Base-by-base conservation (phyloP, 306 rosid genomes). In the Vigna hirtella region DNA sequence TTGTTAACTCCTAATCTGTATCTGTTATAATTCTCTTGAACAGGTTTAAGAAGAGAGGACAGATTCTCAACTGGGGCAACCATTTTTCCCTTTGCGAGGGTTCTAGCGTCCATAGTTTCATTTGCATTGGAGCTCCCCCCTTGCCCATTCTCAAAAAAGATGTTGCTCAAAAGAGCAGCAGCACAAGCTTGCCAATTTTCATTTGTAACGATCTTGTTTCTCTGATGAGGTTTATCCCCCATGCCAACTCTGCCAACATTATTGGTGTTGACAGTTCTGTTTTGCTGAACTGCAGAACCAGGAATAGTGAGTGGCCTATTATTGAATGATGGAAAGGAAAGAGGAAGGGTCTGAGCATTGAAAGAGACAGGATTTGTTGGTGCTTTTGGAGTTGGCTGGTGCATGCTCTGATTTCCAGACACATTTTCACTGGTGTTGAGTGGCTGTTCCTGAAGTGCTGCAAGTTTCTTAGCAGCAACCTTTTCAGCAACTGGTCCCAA, bases 81-180 rank as follows among this genome's bases (percentile, higher is more conserved):
- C 76, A 36, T 56, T 28, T 26, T 49, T 7, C 13, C 63, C 61
- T 7, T 3, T 4, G 13, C 13, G 5, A 11, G 50, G 50, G 50
- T 12, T 15, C 50, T 45, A 45, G 16, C 50, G 10, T 48, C 40
- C n/a, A 62, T 49, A 48, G 34, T 49, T 63, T 59, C 52, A 17
- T 36, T 34, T 63, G 26, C 59, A 62, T 15, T 51, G 22, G 56
- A 49, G 52, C 71, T 49, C 28, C 9, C 18, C 9, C 20, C 58
- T 13, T 40, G 13, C 18, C 50, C 32, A 5, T 13, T 61, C 12
- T 20, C 43, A 0, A 7, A 6, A 14, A 61, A 76, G 58, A 10
- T 2, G 53, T 2, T 66, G 42, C 70, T 36, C 61, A 84, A 57
- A 55, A 75, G 43, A 3, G 78, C 14, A 70, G 84, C 50, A 50